phyloP scores from a whole-genome alignment of 345 rosid species.

The Rhizophora apiculata region DNA sequence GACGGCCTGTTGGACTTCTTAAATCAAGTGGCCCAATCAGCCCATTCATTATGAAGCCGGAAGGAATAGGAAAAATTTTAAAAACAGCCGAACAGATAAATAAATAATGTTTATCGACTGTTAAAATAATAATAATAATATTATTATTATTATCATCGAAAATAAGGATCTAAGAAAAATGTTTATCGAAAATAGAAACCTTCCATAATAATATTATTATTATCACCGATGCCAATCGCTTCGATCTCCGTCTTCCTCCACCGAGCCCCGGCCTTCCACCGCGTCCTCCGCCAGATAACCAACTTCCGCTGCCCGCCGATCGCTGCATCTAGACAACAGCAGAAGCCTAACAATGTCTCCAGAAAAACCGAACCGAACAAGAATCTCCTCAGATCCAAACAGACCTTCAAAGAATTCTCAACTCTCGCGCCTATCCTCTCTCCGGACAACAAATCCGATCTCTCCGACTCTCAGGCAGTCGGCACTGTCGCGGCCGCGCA shows the following conservation, averaged over 20 bases:
- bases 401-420: conserved; percentile 51
- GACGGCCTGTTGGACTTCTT: no score
- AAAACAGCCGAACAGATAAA: no score
- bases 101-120: no score
- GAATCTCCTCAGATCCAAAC: conserved; percentile 67
- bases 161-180: no score
- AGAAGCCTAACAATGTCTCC: conserved; percentile 40
- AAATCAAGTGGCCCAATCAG: no score
- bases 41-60: no score
- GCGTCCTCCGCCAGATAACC: conserved; percentile 40
- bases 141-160: no score
- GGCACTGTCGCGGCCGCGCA: conserved; percentile 88
- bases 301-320: conserved; percentile 26
- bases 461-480: conserved; percentile 74
- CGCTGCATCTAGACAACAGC: conserved; percentile 46
- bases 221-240: conserved; percentile 39
- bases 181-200: no score
- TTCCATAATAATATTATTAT: no score
- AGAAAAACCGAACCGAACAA: conserved; percentile 54
- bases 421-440: conserved; percentile 68
- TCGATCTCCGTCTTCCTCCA: conserved; percentile 47
- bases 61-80: no score
- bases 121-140: no score
- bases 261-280: conserved; percentile 29
- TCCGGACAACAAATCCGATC: conserved; percentile 41